Conservation (phyloP, 495 filamentous ascomycete genomes). For the Cairneyella variabilis region DNA sequence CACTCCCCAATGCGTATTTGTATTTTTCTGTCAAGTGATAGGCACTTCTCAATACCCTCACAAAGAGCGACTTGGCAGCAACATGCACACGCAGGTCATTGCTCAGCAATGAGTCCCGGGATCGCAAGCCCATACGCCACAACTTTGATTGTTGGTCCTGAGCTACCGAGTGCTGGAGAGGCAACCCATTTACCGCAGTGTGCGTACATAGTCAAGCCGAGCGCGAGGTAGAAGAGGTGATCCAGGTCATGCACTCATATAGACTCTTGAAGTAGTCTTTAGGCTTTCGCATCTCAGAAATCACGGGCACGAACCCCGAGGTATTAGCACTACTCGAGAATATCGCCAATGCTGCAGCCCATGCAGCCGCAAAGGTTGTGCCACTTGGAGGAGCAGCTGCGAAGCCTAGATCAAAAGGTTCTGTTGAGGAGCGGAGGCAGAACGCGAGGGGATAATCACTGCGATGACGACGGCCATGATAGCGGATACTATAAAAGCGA, state of each 20-base stretch:
- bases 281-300: conserved; percentile 31
- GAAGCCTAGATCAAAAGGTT: conserved; percentile 25
- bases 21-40: conserved; percentile 33
- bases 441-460: conserved; percentile 38
- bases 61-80: conserved; percentile 37
- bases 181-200: conserved; percentile 35
- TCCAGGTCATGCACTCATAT: conserved; percentile 31
- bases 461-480: conserved; percentile 29
- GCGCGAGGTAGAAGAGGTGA: conserved; percentile 30
- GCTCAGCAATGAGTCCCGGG: no score
- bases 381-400: conserved; percentile 12
- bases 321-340: conserved; percentile 29
- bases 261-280: conserved; percentile 32
- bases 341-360: conserved; percentile 38
- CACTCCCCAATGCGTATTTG: conserved; percentile 28
- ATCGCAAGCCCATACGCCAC: conserved; percentile 33
- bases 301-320: conserved; percentile 23
- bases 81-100: no score
- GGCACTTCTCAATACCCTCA: conserved; percentile 32
- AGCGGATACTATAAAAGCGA: conserved; percentile 33
- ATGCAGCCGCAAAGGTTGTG: conserved; percentile 29
- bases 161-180: conserved; percentile 31
- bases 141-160: conserved; percentile 33
- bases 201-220: conserved; percentile 32
- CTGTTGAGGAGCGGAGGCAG: conserved; percentile 28